Percentiles rank a stretch among this genome's conserved stretches.
These are phyloP conservation scores for Eremothecium gossypii DNA, from an alignment of 1,139 yeast genomes.

Conservation along the genomic window DNA sequence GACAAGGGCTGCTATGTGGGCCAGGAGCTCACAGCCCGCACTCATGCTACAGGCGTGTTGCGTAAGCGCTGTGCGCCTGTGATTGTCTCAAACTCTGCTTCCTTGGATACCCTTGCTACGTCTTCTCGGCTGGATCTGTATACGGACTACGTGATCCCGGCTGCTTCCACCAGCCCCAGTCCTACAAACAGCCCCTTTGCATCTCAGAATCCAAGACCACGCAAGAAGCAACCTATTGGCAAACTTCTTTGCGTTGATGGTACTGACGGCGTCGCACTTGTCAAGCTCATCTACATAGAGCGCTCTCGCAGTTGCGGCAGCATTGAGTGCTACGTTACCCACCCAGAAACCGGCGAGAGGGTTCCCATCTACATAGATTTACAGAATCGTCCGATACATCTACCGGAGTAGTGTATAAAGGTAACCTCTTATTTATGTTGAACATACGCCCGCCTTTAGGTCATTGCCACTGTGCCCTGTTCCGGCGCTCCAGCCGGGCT, in stretches of 20 bases:
- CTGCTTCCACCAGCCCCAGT: conserved; percentile 10
- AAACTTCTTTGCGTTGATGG: conserved; percentile 47
- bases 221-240: conserved; percentile 43
- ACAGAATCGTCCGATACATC: no score
- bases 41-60: conserved; percentile 73
- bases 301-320: conserved; percentile 12
- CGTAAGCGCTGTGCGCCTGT: conserved; percentile 77
- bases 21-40: conserved; percentile 86
- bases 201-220: conserved; percentile 20
- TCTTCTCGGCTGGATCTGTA: conserved; percentile 3
- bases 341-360: no score
- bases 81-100: conserved; percentile 32
- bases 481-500: no score
- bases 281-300: conserved; percentile 32
- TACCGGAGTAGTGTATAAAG: no score
- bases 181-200: conserved; percentile 32
- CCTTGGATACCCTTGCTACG: conserved; percentile 9
- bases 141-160: conserved; percentile 4
- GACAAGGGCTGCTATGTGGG: conserved; percentile 95
- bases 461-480: no score
- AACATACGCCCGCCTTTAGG: no score
- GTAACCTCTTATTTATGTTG: no score
- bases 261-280: conserved; percentile 58
- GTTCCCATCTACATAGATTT: no score
- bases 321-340: not conserved